Evolutionary conservation across 1,284 basidiomycete species (phyloP), one percentile per base, ranked within the genome.

Genomic region (Vanrija sp.): DNA sequence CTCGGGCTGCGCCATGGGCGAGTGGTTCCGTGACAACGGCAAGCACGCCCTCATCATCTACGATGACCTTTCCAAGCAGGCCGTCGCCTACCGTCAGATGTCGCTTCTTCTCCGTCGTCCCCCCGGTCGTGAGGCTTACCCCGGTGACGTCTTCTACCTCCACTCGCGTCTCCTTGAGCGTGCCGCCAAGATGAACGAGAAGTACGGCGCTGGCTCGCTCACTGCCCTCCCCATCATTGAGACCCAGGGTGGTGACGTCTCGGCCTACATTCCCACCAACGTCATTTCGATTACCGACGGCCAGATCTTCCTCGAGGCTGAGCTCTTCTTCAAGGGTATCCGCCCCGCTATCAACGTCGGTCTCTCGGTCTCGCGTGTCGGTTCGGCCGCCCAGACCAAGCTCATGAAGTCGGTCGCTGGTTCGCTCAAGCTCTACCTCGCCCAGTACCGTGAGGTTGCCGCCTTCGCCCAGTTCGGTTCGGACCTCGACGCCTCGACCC

Each of bases 1-100:
- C 92, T 95, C 95, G 70, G 95, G 95, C 65, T 95, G 91, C 80
- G 94, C 95, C 73, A 98, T 98, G 89, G 95, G 95, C 78, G 95
- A 98, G 83, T 98, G 95, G 95, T 98, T 98, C 95, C 92, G 95
- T 83, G 95, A 98, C 82, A 98, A 98, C 78, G 93, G 92, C 82
- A 95, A 90, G 73, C 82, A 83, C 81, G 82, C 95, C 68, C 85
- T 98, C 73, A 98, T 98, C 80, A 89, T 98, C 82, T 98, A 96
- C 80, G 95, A 98, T 76, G 95, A 98, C 80, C 82, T 98, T 80
- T 98, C 95, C 72, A 98, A 98, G 83, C 95, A 98, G 82, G 95
- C 95, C 72, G 95, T 98, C 61, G 95, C 95, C 69, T 98, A 98
- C 85, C 94, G 95, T 85, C 95, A 98, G 80, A 98, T 98, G 95